Evolutionary conservation across 148 eudicot genomes (phyloP).

Genomic region (Silene conica): DNA sequence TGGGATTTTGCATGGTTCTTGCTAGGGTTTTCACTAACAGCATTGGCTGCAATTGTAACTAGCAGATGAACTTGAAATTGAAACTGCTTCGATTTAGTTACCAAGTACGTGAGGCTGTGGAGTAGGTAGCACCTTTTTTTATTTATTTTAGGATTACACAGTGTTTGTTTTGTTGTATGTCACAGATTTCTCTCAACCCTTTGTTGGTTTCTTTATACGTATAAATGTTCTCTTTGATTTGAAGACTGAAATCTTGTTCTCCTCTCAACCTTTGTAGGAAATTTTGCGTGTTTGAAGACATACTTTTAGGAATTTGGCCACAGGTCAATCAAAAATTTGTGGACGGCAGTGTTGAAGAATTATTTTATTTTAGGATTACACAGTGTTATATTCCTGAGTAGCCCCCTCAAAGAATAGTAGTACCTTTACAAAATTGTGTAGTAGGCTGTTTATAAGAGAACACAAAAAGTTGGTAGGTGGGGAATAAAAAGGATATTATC

Average conservation of each 20-base stretch:
- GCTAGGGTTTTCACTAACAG: not conserved
- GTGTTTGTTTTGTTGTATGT: constrained; percentile 6
- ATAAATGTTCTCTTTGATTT: not conserved
- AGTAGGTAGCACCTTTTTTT: not conserved
- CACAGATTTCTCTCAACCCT: not conserved
- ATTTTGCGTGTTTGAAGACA: not conserved
- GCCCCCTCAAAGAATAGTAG: not conserved
- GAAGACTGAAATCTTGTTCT: not conserved
- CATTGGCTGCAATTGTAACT: not conserved
- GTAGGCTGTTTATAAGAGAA: not conserved
- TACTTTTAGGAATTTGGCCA: not conserved
- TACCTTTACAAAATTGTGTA: not conserved
- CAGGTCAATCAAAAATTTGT: not conserved
- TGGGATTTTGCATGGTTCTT: not conserved
- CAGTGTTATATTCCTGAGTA: not conserved
- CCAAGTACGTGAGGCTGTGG: not conserved
- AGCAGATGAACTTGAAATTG: not conserved
- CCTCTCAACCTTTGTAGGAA: not conserved
- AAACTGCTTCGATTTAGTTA: not conserved
- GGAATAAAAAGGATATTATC: not conserved
- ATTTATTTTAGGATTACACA: not conserved
- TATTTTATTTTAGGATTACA: too few relatives aligned
- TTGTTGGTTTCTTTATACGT: not conserved
- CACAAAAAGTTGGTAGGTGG: constrained; percentile 2
- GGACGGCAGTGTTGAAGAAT: not conserved